phyloP scores from a whole-genome alignment of 1,139 yeast species.

The Kazachstania sp. region DNA sequence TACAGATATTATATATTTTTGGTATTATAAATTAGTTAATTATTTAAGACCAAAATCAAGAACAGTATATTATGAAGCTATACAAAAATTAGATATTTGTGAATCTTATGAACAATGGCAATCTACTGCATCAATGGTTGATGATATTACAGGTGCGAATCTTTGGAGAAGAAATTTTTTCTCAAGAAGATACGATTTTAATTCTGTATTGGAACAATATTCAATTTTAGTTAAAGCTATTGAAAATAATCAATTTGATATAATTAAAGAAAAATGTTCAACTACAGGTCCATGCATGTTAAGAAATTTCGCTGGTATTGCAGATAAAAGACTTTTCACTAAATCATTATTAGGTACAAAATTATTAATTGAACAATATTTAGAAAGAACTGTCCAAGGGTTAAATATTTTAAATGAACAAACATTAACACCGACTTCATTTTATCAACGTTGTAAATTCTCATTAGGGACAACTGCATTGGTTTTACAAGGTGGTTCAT shows the following conservation, averaged over 20 bases:
- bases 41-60: slow-evolving; percentile 26
- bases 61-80: slow-evolving; percentile 26
- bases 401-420: slow-evolving; percentile 42
- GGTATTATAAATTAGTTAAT: slow-evolving; percentile 35
- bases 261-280: slow-evolving; percentile 60
- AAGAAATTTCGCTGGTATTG: slow-evolving; percentile 85
- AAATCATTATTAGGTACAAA: slow-evolving; percentile 86
- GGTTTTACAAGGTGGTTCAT: slow-evolving; percentile 85
- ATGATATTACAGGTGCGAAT: slow-evolving; percentile 59
- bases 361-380: slow-evolving; percentile 75
- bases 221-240: slow-evolving; percentile 57
- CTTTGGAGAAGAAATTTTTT: slow-evolving; percentile 82
- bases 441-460: slow-evolving; percentile 84
- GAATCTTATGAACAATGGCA: slow-evolving; percentile 56
- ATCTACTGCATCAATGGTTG: slow-evolving; percentile 49
- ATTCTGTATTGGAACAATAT: slow-evolving; percentile 67
- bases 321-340: slow-evolving; percentile 69
- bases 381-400: slow-evolving; percentile 65
- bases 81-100: slow-evolving; percentile 24
- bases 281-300: slow-evolving; percentile 59
- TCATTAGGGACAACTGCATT: slow-evolving; percentile 87
- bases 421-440: slow-evolving; percentile 55
- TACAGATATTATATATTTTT: slow-evolving; percentile 50
- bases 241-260: slow-evolving; percentile 45
- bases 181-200: slow-evolving; percentile 75